These are phyloP conservation scores for Mimosa bimucronata DNA, from an alignment of 306 rosid genomes.

Conservation along the genomic window DNA sequence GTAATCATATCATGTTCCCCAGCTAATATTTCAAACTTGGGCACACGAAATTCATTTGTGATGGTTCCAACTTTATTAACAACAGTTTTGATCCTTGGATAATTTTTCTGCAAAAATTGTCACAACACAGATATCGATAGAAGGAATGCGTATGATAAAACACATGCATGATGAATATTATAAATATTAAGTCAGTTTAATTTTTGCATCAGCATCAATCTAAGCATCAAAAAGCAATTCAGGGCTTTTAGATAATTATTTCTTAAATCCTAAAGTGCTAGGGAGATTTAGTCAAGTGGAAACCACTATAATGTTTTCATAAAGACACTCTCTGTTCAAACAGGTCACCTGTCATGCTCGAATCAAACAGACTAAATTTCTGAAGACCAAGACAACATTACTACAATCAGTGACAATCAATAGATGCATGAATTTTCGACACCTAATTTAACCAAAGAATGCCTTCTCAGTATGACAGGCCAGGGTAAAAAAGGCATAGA, in stretches of 20 bases:
- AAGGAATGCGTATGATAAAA: conserved; percentile 26
- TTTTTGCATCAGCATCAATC: conserved; percentile 23
- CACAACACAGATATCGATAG: conserved; percentile 16
- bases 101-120: conserved; percentile 71
- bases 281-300: background rate
- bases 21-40: conserved; percentile 80
- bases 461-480: background rate
- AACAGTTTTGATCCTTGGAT: conserved; percentile 88
- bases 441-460: background rate
- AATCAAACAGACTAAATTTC: background rate
- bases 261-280: background rate
- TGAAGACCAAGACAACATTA: conserved; percentile 19
- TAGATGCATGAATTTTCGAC: conserved; percentile 2
- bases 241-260: background rate
- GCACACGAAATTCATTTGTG: conserved; percentile 89
- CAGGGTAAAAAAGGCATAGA: conserved; percentile 13
- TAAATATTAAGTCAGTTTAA: conserved; percentile 24
- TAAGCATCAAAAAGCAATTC: background rate
- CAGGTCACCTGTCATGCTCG: conserved; percentile 18
- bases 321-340: conserved; percentile 13
- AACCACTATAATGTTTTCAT: background rate
- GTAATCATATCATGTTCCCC: conserved; percentile 82
- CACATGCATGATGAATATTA: background rate
- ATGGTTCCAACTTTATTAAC: conserved; percentile 94
- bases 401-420: conserved; percentile 6